Evolutionary conservation across 495 filamentous ascomycete genomes (phyloP).

Genomic region (Tuber aestivum): DNA sequence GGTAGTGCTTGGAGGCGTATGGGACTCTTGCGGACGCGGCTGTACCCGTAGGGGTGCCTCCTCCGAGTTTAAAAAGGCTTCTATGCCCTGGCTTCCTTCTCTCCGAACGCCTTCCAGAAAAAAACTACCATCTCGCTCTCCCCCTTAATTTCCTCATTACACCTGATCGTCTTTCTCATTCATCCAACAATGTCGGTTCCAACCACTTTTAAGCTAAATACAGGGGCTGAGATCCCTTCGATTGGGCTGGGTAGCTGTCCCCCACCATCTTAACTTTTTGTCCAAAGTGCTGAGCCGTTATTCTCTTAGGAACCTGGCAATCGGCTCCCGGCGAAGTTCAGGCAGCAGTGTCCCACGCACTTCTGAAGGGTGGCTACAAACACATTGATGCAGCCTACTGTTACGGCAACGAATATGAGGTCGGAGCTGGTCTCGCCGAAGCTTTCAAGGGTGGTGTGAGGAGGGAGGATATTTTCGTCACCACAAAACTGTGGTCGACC

Average conservation of each 20-base stretch:
- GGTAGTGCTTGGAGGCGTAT: background rate
- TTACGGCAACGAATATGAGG: constrained; percentile 36
- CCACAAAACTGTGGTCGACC: constrained; percentile 77
- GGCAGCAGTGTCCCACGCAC: constrained; percentile 66
- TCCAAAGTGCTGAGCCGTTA: background rate
- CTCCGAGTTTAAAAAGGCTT: constrained; percentile 20
- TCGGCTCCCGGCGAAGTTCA: constrained; percentile 58
- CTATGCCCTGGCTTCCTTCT: constrained; percentile 5
- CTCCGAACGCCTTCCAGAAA: background rate
- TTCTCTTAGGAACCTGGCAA: constrained; percentile 59
- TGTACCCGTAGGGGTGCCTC: background rate
- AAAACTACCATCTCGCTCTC: background rate
- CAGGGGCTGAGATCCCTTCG: constrained; percentile 70
- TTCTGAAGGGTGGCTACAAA: constrained; percentile 53
- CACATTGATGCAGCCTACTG: constrained; percentile 36
- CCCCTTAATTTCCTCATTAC: background rate
- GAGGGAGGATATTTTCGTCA: constrained; percentile 74
- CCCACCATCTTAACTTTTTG: background rate
- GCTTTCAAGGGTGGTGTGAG: constrained; percentile 64
- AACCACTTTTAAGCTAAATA: constrained; percentile 66
- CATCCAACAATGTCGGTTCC: constrained; percentile 28
- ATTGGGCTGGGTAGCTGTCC: constrained; percentile 59
- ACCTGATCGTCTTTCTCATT: background rate
- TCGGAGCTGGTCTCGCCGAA: constrained; percentile 41
- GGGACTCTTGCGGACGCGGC: background rate